Evolutionary conservation across 495 filamentous ascomycete genomes (phyloP), one percentile per base, ranked within the genome.

Genomic region (Daldinia concentrica): DNA sequence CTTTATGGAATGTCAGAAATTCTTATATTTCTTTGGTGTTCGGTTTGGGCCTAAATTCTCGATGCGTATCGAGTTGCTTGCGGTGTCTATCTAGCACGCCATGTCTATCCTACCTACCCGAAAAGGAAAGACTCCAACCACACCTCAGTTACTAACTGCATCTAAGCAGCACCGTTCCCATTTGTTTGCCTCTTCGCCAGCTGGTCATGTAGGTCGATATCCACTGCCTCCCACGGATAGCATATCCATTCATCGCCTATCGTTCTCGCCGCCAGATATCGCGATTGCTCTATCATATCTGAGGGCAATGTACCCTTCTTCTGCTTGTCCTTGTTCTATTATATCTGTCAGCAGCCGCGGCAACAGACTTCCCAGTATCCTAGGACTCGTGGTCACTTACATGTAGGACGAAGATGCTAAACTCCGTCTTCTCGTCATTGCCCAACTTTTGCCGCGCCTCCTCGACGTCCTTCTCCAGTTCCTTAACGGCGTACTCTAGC

Each of bases 161-260:
- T 43, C 27, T 73, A 74, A 15, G 62, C 68, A n/a, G 60, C 11
- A 30, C 70, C 73, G 8, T 71, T 64, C 22, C 68, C 57, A 29
- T 71, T 72, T 29, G 32, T 50, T 72, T 86, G 83, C 77, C 84
- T 79, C 69, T 82, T 81, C 11, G 94, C 91, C 65, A 93, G 81
- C 58, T 80, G 72, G 80, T 98, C 95, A 77, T 98, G 95, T 84
- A 92, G 91, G 30, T 98, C 95, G 73, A 98, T 98, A 79, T 98
- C 92, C 82, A 83, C 92, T 45, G 96, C 95, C 82, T 99, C 95
- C 95, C 95, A 99, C n/a, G 95, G 95, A 80, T 99, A 99, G 84
- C 92, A 95, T 77, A 98, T 98, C 95, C 95, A 99, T 62, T 93
- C 90, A 83, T 99, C 95, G 24, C 86, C 87, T 22, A 95, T 92